Conservation (phyloP, 2,329 filamentous ascomycete species). For the Exutisphaerella laricina region DNA sequence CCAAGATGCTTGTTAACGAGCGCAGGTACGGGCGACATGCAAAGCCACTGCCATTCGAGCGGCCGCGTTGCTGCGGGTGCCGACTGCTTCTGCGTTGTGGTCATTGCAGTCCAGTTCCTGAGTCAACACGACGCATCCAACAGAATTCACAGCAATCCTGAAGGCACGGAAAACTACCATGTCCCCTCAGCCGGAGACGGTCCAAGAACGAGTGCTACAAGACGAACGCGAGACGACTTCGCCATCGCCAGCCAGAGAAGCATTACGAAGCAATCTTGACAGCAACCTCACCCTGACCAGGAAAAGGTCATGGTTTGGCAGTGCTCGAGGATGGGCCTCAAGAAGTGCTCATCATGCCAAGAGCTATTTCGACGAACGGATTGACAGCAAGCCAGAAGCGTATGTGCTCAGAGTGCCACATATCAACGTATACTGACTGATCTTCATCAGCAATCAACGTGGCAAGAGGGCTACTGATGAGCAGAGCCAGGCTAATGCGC, state of each 20-base stretch:
- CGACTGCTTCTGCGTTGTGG: neutral
- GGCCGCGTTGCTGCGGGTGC: too few relatives aligned
- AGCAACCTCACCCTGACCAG: conserved; percentile 16
- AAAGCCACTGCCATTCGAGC: too few relatives aligned
- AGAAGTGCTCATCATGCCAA: conserved; percentile 13
- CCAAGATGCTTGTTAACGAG: too few relatives aligned
- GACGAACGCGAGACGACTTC: conserved; percentile 5
- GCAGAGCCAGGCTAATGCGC: too few relatives aligned
- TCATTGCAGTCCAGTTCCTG: neutral
- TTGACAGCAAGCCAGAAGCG: conserved; percentile 1
- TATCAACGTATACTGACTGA: conserved; percentile 1
- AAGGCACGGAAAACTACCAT: neutral
- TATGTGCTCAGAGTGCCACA: neutral
- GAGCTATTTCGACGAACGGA: conserved; percentile 8
- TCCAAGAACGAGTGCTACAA: conserved; percentile 10
- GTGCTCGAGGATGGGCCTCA: conserved; percentile 15
- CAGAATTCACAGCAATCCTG: neutral
- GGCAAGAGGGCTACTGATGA: neutral
- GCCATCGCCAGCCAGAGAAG: conserved; percentile 16
- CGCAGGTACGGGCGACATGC: too few relatives aligned
- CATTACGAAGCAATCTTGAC: conserved; percentile 16
- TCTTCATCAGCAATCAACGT: neutral
- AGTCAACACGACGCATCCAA: neutral
- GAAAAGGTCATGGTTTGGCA: conserved; percentile 24
- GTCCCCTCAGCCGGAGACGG: neutral